Conservation (phyloP, 176 grass and related monocot genomes). For the Paspalum notatum region DNA sequence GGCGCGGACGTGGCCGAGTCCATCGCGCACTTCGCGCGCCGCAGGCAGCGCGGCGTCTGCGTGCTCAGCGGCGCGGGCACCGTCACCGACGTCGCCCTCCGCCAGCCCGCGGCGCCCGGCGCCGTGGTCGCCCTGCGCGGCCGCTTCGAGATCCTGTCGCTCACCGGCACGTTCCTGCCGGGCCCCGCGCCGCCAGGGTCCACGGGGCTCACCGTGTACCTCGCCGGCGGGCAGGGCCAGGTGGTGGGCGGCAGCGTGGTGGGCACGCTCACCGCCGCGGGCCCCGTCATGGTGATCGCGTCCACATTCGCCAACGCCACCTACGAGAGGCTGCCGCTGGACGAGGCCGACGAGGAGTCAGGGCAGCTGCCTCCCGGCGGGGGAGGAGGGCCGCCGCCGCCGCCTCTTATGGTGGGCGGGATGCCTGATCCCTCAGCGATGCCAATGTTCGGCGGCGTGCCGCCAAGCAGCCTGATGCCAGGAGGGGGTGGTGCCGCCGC, state of each 20-base stretch:
- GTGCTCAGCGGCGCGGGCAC: constrained; percentile 79
- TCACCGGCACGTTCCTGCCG: constrained; percentile 79
- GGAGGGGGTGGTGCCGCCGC: background rate
- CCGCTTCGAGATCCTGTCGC: constrained; percentile 80
- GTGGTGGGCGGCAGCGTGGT: constrained; percentile 85
- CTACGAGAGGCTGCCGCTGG: constrained; percentile 82
- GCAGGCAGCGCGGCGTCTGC: constrained; percentile 78
- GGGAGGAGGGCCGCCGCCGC: constrained; percentile 14
- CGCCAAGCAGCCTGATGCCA: constrained; percentile 41
- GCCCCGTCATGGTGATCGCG: constrained; percentile 84
- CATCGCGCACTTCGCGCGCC: constrained; percentile 79
- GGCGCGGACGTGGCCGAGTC: constrained; percentile 81
- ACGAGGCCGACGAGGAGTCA: constrained; percentile 61
- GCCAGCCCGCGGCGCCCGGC: constrained; percentile 66
- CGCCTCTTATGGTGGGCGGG: constrained; percentile 36
- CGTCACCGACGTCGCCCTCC: constrained; percentile 68
- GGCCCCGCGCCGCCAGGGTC: constrained; percentile 76
- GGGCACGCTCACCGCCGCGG: constrained; percentile 75
- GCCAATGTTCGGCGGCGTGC: constrained; percentile 60
- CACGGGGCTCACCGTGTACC: constrained; percentile 79
- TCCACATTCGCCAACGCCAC: constrained; percentile 85
- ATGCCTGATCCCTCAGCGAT: constrained; percentile 60
- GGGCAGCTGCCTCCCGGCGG: constrained; percentile 32
- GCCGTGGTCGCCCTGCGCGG: constrained; percentile 72
- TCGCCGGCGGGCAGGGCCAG: constrained; percentile 76